These are phyloP conservation scores for Xenosphaeropsis pyriputrescens DNA, from an alignment of 2,329 filamentous ascomycete genomes.

Conservation along the genomic window DNA sequence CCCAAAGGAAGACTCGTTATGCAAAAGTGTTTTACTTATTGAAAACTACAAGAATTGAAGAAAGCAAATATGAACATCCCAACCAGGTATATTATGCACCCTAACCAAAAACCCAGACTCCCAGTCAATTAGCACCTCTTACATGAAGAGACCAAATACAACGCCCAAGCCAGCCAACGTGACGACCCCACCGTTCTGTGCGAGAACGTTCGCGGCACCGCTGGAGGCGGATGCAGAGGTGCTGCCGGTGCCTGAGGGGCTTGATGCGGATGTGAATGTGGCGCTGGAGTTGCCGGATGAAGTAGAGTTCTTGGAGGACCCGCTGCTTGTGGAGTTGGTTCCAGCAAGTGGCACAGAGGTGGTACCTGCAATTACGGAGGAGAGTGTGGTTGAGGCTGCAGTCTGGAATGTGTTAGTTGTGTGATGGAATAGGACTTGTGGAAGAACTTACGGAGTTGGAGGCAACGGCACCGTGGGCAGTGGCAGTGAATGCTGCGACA, in stretches of 20 bases:
- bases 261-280: slow-evolving; percentile 17
- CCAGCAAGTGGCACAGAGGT: slow-evolving; percentile 1
- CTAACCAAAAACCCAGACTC: too few relatives aligned
- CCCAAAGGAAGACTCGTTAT: too few relatives aligned
- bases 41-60: too few relatives aligned
- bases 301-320: slow-evolving; percentile 2
- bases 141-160: slow-evolving; percentile 17
- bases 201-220: slow-evolving; percentile 8
- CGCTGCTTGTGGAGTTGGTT: neutral
- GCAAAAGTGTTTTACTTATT: too few relatives aligned
- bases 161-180: slow-evolving; percentile 15
- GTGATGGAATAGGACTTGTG: neutral
- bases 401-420: neutral
- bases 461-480: slow-evolving; percentile 3
- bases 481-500: slow-evolving; percentile 8
- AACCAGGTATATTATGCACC: too few relatives aligned
- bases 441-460: slow-evolving; percentile 6
- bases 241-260: slow-evolving; percentile 21
- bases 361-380: slow-evolving; percentile 1
- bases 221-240: slow-evolving; percentile 5
- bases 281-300: slow-evolving; percentile 3
- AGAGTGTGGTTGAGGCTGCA: slow-evolving; percentile 2
- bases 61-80: too few relatives aligned
- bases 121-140: slow-evolving; percentile 1
- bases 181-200: slow-evolving; percentile 13